Conservation (phyloP, 2,329 filamentous ascomycete genomes). For the Ophiocordyceps camponoti-floridani region DNA sequence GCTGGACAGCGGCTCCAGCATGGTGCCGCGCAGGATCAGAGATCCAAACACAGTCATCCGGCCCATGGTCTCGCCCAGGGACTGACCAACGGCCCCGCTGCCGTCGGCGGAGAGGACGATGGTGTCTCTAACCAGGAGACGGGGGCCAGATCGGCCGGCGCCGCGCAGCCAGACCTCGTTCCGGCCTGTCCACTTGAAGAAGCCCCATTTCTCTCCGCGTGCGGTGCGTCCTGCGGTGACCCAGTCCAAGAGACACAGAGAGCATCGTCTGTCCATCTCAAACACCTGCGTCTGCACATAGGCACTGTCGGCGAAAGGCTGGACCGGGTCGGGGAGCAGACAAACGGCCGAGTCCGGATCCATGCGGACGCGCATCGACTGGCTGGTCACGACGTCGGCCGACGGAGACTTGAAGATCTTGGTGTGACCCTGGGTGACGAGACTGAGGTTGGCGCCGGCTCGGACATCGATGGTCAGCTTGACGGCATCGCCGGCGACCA, state of each 20-base stretch:
- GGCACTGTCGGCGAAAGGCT: constrained; percentile 69
- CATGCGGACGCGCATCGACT: constrained; percentile 34
- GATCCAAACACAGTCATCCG: constrained; percentile 66
- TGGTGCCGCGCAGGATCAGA: constrained; percentile 58
- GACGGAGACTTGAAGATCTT: constrained; percentile 78
- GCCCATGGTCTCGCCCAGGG: constrained; percentile 48
- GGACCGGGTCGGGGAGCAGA: constrained; percentile 76
- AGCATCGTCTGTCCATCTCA: constrained; percentile 33
- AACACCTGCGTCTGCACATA: constrained; percentile 80
- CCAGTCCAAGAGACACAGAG: constrained; percentile 81
- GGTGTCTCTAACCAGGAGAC: constrained; percentile 70
- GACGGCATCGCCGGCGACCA: constrained; percentile 76
- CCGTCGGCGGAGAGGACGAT: constrained; percentile 50
- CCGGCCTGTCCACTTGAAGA: constrained; percentile 59
- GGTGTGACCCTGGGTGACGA: constrained; percentile 65
- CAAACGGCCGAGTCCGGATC: constrained; percentile 36
- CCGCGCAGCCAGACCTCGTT: constrained; percentile 64
- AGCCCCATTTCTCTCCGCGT: constrained; percentile 76
- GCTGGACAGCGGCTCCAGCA: constrained; percentile 45
- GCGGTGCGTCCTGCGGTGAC: constrained; percentile 76
- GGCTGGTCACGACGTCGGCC: constrained; percentile 35
- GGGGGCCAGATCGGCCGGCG: constrained; percentile 16
- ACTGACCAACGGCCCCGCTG: constrained; percentile 18
- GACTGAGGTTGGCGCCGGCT: constrained; percentile 43
- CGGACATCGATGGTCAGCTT: constrained; percentile 52